phyloP scores from a whole-genome alignment of 176 grass and related monocot species.

The Cenchrus americanus region DNA sequence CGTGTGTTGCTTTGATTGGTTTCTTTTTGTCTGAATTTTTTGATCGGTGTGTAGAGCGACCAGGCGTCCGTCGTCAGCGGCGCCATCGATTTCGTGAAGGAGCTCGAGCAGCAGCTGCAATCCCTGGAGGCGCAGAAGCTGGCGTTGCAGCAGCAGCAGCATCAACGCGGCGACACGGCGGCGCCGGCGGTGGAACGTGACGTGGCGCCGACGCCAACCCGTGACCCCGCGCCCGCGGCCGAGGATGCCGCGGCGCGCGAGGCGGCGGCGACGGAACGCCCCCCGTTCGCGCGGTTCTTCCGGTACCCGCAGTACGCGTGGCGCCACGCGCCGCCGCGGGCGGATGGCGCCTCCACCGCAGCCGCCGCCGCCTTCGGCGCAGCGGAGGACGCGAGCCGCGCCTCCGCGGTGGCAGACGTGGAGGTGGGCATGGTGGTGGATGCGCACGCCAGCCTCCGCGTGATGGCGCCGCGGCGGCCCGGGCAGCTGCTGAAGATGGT shows the following conservation, averaged over 20 bases:
- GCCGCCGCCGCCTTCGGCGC: slow-evolving; percentile 13
- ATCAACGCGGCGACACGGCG: background rate
- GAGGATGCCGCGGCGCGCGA: background rate
- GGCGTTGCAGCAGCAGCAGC: slow-evolving; percentile 6
- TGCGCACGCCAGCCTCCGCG: slow-evolving; percentile 70
- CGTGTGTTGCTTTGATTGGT: background rate
- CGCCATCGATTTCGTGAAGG: slow-evolving; percentile 96
- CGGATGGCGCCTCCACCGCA: background rate
- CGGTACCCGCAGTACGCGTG: slow-evolving; percentile 78
- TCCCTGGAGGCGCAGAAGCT: slow-evolving; percentile 83
- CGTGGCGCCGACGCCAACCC: background rate
- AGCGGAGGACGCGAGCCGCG: slow-evolving; percentile 40
- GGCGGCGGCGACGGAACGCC: background rate
- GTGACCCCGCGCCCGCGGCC: background rate
- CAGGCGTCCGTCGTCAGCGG: slow-evolving; percentile 93
- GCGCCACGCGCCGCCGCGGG: slow-evolving; percentile 38
- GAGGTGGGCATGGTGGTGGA: slow-evolving; percentile 80
- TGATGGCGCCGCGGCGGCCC: slow-evolving; percentile 56
- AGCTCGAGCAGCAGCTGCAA: slow-evolving; percentile 85
- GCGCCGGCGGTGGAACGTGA: background rate
- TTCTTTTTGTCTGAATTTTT: background rate
- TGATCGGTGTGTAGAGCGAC: slow-evolving; percentile 60
- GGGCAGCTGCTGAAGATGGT: slow-evolving; percentile 77
- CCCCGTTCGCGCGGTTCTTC: slow-evolving; percentile 89
- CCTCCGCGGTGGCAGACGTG: slow-evolving; percentile 63